Evolutionary conservation across 2,329 filamentous ascomycete species (phyloP).

Genomic region (Exophiala sideris): DNA sequence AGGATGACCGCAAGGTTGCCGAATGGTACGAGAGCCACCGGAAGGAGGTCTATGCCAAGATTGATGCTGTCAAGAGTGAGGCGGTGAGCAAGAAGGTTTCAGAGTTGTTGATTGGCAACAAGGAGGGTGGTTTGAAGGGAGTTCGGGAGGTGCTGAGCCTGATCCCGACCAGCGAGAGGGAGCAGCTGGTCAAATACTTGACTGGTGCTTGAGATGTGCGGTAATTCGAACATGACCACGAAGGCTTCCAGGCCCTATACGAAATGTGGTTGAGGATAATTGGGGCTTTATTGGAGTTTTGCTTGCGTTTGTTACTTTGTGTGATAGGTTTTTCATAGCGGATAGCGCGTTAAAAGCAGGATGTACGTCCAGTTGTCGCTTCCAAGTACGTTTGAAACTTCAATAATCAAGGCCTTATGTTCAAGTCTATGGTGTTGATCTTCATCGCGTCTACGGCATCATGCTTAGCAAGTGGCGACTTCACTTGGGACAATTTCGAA

Average conservation of each 20-base stretch:
- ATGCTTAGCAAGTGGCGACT: too few species aligned
- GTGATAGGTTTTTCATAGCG: not conserved
- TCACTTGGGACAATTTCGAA: too few species aligned
- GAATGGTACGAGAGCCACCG: conserved; percentile 96
- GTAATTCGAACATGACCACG: not conserved
- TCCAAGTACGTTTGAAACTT: too few species aligned
- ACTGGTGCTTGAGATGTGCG: conserved; percentile 17
- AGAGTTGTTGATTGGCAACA: conserved; percentile 62
- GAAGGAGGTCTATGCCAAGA: conserved; percentile 75
- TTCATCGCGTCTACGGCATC: too few species aligned
- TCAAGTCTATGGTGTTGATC: too few species aligned
- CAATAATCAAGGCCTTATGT: too few species aligned
- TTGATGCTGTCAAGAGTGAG: conserved; percentile 78
- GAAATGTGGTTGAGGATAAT: not conserved
- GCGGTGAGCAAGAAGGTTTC: conserved; percentile 68
- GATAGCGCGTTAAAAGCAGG: conserved; percentile 6
- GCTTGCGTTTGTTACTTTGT: not conserved
- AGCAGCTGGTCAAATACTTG: conserved; percentile 67
- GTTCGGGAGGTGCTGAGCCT: conserved; percentile 81
- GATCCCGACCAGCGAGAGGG: conserved; percentile 83
- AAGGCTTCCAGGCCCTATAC: not conserved
- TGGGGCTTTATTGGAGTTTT: not conserved
- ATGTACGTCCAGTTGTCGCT: not conserved
- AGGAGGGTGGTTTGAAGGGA: conserved; percentile 73
- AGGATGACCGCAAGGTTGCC: conserved; percentile 77